Evolutionary conservation across 305 asterid species (phyloP).

Genomic region (Coffea humblotiana): DNA sequence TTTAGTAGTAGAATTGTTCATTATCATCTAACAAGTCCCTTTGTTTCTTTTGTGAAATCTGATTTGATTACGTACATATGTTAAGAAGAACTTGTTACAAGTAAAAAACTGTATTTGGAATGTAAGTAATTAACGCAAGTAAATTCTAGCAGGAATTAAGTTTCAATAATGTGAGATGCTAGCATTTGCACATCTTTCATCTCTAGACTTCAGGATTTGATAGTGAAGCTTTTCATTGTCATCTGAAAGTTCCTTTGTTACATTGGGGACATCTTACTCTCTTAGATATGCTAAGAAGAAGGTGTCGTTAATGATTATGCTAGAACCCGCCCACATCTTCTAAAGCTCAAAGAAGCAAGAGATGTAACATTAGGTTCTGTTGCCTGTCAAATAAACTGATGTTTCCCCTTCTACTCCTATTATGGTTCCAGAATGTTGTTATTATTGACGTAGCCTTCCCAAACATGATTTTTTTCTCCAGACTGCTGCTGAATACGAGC

Average conservation of each 20-base stretch:
- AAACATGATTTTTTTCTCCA: slow-evolving; percentile 27
- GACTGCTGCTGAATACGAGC: slow-evolving; percentile 94
- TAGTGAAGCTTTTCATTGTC: too few species aligned
- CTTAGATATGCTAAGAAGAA: not conserved
- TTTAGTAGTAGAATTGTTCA: not conserved
- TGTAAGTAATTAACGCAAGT: too few species aligned
- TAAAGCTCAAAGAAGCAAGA: not conserved
- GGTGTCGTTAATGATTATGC: not conserved
- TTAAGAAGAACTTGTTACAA: too few species aligned
- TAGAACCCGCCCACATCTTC: not conserved
- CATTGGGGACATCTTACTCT: too few species aligned
- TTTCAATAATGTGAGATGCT: not conserved
- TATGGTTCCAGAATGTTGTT: slow-evolving; percentile 3
- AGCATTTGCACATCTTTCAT: too few species aligned
- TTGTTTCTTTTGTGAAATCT: too few species aligned
- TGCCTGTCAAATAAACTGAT: not conserved
- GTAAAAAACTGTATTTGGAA: too few species aligned
- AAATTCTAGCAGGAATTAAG: too few species aligned
- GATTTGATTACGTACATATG: too few species aligned
- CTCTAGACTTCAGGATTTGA: too few species aligned
- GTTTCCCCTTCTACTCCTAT: not conserved
- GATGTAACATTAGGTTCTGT: not conserved
- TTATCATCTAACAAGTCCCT: too few species aligned
- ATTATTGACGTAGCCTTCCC: slow-evolving; percentile 11
- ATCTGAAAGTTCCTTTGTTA: too few species aligned